Base-by-base conservation (phyloP, 148 eudicot genomes). In the Cornus florida region DNA sequence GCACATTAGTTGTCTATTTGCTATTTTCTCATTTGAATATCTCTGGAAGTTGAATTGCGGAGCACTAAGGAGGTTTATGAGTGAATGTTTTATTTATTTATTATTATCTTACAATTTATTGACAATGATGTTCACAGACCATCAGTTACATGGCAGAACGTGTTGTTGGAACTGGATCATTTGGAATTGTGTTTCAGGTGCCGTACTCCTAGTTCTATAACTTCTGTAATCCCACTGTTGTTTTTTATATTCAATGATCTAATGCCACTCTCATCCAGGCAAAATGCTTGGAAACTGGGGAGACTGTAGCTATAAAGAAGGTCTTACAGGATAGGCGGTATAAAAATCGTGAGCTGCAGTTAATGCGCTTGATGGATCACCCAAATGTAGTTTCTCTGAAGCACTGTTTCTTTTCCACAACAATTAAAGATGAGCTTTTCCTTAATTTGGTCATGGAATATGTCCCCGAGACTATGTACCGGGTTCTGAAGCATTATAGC, bases 111-210 rank as follows among this genome's bases (percentile, higher is more conserved):
- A 57, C 17, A 13, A 43, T 43, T 68, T 3, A 13, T 50, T 76
- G 48, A 60, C 76, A 60, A 68, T 79, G 73, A 33, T 39, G 78
- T 78, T 46, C 64, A 75, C 91, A 93, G 97, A 93, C 97, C 39
- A 87, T 91, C 66, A 91, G 91, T 84, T 93, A 89, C 82, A 93
- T 91, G 97, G 97, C 97, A 39, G 97, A 92, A 79, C 91, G 94
- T 59, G 93, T 93, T 67, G 94, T 93, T 33, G 97, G 97, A n/a
- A 91, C 94, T 73, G 94, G 97, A 67, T 91, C 97, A 76, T 93
- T 93, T 78, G 94, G 97, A 67, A 83, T 93, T 62, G 97, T 93
- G 67, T 91, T 91, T 76, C 97, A 93, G 94, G 97, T 89, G 80
- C 41, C 38, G 46, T 13, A 76, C 46, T 23, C 75, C 28, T 43